Percentiles rank a stretch among this genome's conserved stretches.
phyloP scores from a whole-genome alignment of 2,329 filamentous ascomycete genomes.

The Paraphoma sp. region DNA sequence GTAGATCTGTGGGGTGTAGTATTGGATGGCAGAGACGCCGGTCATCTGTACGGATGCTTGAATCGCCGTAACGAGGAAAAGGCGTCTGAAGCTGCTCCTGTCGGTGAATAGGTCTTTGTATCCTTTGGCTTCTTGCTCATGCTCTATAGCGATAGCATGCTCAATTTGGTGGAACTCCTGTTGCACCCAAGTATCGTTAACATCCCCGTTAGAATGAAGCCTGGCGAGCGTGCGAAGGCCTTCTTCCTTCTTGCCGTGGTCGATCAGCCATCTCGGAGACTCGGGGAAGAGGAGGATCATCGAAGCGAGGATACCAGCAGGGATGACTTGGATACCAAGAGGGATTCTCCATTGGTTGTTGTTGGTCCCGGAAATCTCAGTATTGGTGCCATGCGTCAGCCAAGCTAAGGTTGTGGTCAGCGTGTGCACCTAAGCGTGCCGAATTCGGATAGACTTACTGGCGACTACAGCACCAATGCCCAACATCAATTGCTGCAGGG shows the following conservation, averaged over 20 bases:
- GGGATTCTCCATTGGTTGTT: slow-evolving; percentile 65
- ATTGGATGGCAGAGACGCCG: slow-evolving; percentile 67
- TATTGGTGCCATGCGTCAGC: slow-evolving; percentile 70
- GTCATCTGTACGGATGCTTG: slow-evolving; percentile 77
- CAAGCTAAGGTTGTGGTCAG: slow-evolving; percentile 55
- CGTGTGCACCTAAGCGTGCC: too few species aligned
- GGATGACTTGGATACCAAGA: slow-evolving; percentile 71
- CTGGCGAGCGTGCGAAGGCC: slow-evolving; percentile 45
- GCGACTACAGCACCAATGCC: slow-evolving; percentile 74
- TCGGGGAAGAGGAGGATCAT: slow-evolving; percentile 75
- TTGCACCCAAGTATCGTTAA: slow-evolving; percentile 69
- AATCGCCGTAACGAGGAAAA: slow-evolving; percentile 70
- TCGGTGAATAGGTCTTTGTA: slow-evolving; percentile 71
- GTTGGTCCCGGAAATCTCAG: slow-evolving; percentile 52
- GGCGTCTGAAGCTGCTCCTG: slow-evolving; percentile 69
- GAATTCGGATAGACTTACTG: neutral
- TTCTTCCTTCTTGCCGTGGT: slow-evolving; percentile 66
- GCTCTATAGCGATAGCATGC: slow-evolving; percentile 67
- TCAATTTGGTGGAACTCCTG: slow-evolving; percentile 74
- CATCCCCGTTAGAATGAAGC: slow-evolving; percentile 68
- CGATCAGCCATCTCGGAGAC: slow-evolving; percentile 70
- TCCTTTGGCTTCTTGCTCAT: slow-evolving; percentile 70
- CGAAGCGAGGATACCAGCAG: slow-evolving; percentile 66
- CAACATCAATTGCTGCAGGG: slow-evolving; percentile 80
- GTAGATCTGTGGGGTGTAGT: slow-evolving; percentile 72